phyloP scores from a whole-genome alignment of 2,329 filamentous ascomycete species.

The Hortaea werneckii region DNA sequence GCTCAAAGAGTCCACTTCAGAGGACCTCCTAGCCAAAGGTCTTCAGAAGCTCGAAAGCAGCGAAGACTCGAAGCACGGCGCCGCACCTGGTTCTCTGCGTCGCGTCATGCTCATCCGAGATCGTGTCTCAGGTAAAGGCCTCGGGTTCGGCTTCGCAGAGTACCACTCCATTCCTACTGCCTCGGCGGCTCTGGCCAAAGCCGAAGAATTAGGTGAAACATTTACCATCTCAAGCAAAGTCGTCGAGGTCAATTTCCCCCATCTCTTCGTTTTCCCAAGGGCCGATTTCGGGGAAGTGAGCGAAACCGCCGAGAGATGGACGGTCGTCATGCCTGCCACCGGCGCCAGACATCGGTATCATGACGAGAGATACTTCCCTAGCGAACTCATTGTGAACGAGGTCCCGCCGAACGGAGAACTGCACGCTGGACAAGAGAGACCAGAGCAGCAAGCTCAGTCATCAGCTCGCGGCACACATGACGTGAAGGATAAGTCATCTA shows the following conservation, averaged over 20 bases:
- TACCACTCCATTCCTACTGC: constrained; percentile 67
- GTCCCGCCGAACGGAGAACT: constrained; percentile 5
- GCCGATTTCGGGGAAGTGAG: constrained; percentile 49
- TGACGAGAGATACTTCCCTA: constrained; percentile 15
- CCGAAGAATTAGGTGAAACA: constrained; percentile 43
- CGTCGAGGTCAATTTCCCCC: constrained; percentile 63
- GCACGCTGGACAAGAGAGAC: neutral
- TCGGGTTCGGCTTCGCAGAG: constrained; percentile 76
- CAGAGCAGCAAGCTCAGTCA: too few relatives aligned
- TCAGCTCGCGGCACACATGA: neutral
- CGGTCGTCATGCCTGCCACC: constrained; percentile 6
- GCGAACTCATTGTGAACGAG: constrained; percentile 11
- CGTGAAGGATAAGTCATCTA: neutral
- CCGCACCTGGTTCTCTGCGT: constrained; percentile 51
- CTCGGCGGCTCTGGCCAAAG: constrained; percentile 61
- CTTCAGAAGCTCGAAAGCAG: constrained; percentile 60
- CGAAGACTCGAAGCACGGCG: neutral
- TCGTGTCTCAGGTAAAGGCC: constrained; percentile 58
- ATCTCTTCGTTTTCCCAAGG: constrained; percentile 75
- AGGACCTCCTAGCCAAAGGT: constrained; percentile 62
- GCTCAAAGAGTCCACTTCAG: constrained; percentile 58
- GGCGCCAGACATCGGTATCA: constrained; percentile 9
- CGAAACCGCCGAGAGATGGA: constrained; percentile 22
- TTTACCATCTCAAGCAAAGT: constrained; percentile 69
- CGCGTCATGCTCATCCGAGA: constrained; percentile 70